Evolutionary conservation across 495 filamentous ascomycete species (phyloP), one percentile per base, ranked within the genome.

Genomic region (Parathielavia hyrcaniae): DNA sequence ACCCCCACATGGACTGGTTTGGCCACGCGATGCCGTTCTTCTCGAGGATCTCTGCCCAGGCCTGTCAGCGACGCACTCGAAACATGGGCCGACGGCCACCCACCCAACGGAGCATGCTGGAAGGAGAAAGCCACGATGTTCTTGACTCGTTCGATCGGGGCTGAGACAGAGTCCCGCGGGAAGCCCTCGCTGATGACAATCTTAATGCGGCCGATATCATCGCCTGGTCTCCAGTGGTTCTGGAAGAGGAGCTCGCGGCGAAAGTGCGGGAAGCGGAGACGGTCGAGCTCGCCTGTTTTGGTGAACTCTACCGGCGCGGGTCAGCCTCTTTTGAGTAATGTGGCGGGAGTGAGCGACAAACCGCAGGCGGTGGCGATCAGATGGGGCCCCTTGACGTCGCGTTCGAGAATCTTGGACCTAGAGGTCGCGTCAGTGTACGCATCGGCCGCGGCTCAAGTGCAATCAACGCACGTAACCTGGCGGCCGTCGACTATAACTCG

Each of bases 101-200:
- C 73, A 92, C 90, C 78, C 26, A 88, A 70, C 7, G 90, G 90
- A 47, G 87, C 89, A 79, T 92, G 89, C 66, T 93, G 89, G 62
- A 95, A 96, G 8, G 89, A 85, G 67, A 96, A 91, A 6, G 79
- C 79, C 47, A 91, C 81, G 22, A 90, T 67, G 68, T 91, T 87
- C 63, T 84, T 87, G 61, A 88, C 77, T 43, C 84, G 74, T 62
- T 90, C 84, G 57, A 90, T 86, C 0, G 82, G 82, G 10, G 72
- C 67, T 10, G 72, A 66, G 10, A 72, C 48, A 7, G 77, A 77
- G 43, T 79, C 76, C 13, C 79, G 67, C 1, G 73, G 69, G 60
- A 89, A 86, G 0, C 88, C 89, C 60, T 93, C 89, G 22, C 86
- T 80, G 53, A 96, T 82, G 35, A 91, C 66, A n/a, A 95, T 72